phyloP scores from a whole-genome alignment of 2,329 filamentous ascomycete species.

The Aspergillus sojae region DNA sequence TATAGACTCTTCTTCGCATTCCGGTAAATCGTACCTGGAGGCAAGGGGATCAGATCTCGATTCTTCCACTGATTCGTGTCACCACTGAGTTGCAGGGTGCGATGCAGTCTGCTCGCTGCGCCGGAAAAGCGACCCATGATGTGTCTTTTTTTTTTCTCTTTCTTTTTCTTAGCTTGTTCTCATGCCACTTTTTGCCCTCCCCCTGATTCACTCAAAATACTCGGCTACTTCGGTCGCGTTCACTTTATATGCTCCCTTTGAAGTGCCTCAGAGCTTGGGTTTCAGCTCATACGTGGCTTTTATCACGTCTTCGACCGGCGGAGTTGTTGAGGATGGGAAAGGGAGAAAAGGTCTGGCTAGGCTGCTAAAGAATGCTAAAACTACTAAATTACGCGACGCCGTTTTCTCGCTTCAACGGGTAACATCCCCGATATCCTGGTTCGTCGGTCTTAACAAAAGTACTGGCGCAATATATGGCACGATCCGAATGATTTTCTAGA shows the following conservation, averaged over 20 bases:
- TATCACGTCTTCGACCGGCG: no score
- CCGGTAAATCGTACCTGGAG: slow-evolving; percentile 7
- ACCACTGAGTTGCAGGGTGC: neutral
- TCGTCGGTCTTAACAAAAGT: neutral
- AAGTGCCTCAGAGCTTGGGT: no score
- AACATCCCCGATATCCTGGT: neutral
- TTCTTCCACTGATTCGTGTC: slow-evolving; percentile 7
- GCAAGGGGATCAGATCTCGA: slow-evolving; percentile 10
- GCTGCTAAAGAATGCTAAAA: neutral
- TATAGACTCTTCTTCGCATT: neutral
- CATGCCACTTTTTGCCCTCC: no score
- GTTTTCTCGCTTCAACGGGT: neutral
- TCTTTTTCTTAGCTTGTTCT: no score
- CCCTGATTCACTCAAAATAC: no score
- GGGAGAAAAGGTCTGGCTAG: neutral
- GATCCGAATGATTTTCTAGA: neutral
- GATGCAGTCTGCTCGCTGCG: neutral
- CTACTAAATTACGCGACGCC: neutral
- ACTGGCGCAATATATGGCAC: neutral
- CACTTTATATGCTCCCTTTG: no score
- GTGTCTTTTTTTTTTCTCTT: neutral
- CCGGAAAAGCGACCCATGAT: neutral
- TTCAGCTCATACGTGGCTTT: no score
- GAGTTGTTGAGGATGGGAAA: no score
- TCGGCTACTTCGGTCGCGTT: no score